Percentiles rank a stretch among this genome's conserved stretches.
These are phyloP conservation scores for Centaurea solstitialis DNA, from an alignment of 129 eudicot genomes.

Conservation along the genomic window DNA sequence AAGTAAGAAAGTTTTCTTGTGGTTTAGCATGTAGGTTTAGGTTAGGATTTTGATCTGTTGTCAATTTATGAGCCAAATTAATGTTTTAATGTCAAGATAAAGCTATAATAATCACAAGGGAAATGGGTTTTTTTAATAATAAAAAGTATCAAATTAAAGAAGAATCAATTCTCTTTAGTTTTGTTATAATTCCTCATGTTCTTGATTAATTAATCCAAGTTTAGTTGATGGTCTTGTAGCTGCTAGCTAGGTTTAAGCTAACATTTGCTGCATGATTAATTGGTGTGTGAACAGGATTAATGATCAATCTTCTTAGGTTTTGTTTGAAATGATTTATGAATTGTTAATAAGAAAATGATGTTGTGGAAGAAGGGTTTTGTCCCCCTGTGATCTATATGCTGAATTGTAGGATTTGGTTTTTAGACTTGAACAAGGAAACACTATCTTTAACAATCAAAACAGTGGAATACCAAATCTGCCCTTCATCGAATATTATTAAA, in stretches of 20 bases:
- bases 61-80: constrained; percentile 9
- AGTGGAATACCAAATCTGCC: too few relatives aligned
- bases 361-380: not conserved
- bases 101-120: not conserved
- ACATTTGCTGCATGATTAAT: not conserved
- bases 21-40: constrained; percentile 15
- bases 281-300: not conserved
- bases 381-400: not conserved
- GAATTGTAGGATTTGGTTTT: not conserved
- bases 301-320: not conserved
- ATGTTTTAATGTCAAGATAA: constrained; percentile 7
- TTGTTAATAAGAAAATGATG: not conserved
- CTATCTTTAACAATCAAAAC: too few relatives aligned
- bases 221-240: not conserved
- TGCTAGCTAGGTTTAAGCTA: not conserved
- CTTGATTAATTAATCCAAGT: not conserved
- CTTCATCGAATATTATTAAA: too few relatives aligned
- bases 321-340: not conserved
- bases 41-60: constrained; percentile 20
- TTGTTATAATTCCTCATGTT: not conserved
- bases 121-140: not conserved
- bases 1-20: not conserved
- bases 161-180: not conserved
- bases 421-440: not conserved
- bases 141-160: constrained; percentile 24